Conservation (phyloP, 1,284 basidiomycete species). For the Volvariella surrecta region DNA sequence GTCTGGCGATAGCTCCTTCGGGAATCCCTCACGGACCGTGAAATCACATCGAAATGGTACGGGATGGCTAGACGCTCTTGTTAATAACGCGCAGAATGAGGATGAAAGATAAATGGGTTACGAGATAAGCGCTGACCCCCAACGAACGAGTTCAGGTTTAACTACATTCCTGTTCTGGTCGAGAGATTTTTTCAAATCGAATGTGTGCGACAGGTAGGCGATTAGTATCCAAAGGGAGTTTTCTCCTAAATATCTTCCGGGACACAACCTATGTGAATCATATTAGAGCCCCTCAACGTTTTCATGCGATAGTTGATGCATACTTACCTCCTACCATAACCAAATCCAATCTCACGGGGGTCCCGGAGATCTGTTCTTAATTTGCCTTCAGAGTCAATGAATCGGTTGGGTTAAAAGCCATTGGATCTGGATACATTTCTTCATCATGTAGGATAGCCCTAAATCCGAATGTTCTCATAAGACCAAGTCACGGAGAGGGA, state of each 20-base stretch:
- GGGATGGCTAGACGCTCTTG: neutral
- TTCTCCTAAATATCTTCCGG: neutral
- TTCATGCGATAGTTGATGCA: neutral
- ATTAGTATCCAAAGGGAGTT: neutral
- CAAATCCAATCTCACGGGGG: neutral
- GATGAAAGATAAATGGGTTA: neutral
- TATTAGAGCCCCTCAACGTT: neutral
- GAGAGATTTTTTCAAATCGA: neutral
- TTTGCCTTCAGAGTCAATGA: conserved; percentile 5
- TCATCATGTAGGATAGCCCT: conserved; percentile 10
- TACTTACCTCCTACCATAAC: neutral
- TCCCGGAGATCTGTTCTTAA: neutral
- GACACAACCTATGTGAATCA: neutral
- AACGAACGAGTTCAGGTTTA: neutral
- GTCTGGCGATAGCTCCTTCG: neutral
- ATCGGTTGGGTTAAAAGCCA: conserved; percentile 13
- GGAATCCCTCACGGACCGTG: neutral
- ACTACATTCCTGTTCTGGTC: neutral
- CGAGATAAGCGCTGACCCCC: neutral
- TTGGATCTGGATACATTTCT: conserved; percentile 10
- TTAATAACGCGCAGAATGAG: neutral
- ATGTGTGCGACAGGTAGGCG: neutral
- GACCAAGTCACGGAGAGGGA: too few relatives aligned
- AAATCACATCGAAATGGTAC: neutral
- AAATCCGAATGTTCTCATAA: neutral